Percentiles rank a stretch among this genome's conserved stretches.
Conservation (phyloP, 805 yeast genomes). For the Candida dendrica region DNA sequence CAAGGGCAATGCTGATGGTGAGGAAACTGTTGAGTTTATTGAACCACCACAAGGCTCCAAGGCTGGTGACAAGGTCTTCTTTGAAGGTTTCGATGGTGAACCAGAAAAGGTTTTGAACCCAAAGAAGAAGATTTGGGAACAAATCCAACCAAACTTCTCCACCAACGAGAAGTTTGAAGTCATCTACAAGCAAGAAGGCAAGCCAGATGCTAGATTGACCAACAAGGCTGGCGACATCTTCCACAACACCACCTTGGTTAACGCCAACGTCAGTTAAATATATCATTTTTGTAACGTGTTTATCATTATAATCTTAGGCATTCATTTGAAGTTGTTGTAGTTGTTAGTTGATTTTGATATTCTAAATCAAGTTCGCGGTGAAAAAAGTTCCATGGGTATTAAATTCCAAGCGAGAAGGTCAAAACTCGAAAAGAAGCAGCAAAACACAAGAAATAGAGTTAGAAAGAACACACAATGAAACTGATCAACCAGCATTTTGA, state of each 20-base stretch:
- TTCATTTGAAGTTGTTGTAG: too few species aligned
- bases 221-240: slow-evolving; percentile 75
- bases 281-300: too few species aligned
- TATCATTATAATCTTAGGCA: too few species aligned
- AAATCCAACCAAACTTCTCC: slow-evolving; percentile 84
- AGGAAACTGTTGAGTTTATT: slow-evolving; percentile 75
- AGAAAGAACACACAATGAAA: slow-evolving; percentile 37
- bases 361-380: too few species aligned
- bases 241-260: slow-evolving; percentile 62
- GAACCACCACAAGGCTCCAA: slow-evolving; percentile 89
- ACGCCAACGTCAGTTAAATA: slow-evolving; percentile 72
- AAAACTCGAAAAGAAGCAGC: not conserved
- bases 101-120: slow-evolving; percentile 94
- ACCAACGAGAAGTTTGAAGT: slow-evolving; percentile 75
- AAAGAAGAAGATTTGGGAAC: slow-evolving; percentile 97
- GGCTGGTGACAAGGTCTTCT: slow-evolving; percentile 95
- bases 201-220: slow-evolving; percentile 59
- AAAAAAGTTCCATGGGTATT: not conserved
- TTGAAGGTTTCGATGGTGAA: slow-evolving; percentile 80
- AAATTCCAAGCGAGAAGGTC: too few species aligned
- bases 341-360: too few species aligned
- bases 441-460: not conserved
- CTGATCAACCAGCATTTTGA: slow-evolving; percentile 41
- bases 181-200: slow-evolving; percentile 72
- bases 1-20: slow-evolving; percentile 36